These are phyloP conservation scores for Penicillium sp. DNA, from an alignment of 2,329 filamentous ascomycete genomes.

Conservation along the genomic window DNA sequence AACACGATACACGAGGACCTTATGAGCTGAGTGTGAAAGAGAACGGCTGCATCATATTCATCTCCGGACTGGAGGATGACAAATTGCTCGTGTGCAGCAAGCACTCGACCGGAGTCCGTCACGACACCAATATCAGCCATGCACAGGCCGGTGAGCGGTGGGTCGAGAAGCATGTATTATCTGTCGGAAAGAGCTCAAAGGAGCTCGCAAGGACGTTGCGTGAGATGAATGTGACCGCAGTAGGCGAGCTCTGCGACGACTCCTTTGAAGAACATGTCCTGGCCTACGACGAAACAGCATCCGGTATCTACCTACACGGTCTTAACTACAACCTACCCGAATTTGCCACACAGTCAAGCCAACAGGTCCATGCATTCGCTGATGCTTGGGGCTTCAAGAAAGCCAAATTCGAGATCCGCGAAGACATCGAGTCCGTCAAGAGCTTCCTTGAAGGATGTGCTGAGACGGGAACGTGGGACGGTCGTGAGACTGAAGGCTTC, in stretches of 20 bases:
- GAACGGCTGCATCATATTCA: conserved; percentile 99
- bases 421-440: conserved; percentile 75
- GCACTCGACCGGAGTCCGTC: conserved; percentile 86
- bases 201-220: conserved; percentile 79
- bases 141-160: conserved; percentile 80
- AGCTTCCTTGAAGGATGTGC: conserved; percentile 81
- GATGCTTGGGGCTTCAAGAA: conserved; percentile 93
- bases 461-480: conserved; percentile 86
- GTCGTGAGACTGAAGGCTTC: conserved; percentile 94
- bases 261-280: conserved; percentile 96
- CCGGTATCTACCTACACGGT: conserved; percentile 92
- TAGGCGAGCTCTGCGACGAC: conserved; percentile 96
- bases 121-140: conserved; percentile 75
- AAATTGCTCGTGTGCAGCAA: conserved; percentile 97
- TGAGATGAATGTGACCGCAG: conserved; percentile 84
- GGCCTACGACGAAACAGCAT: conserved; percentile 78
- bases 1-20: conserved; percentile 75
- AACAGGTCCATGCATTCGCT: conserved; percentile 86
- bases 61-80: conserved; percentile 86
- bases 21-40: conserved; percentile 98
- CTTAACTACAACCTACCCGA: conserved; percentile 94
- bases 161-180: conserved; percentile 77
- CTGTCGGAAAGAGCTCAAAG: conserved; percentile 75
- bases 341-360: conserved; percentile 83
- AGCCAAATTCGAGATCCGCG: conserved; percentile 76